phyloP scores from a whole-genome alignment of 176 grass and related monocot species.

The Calamus simplicifolius region DNA sequence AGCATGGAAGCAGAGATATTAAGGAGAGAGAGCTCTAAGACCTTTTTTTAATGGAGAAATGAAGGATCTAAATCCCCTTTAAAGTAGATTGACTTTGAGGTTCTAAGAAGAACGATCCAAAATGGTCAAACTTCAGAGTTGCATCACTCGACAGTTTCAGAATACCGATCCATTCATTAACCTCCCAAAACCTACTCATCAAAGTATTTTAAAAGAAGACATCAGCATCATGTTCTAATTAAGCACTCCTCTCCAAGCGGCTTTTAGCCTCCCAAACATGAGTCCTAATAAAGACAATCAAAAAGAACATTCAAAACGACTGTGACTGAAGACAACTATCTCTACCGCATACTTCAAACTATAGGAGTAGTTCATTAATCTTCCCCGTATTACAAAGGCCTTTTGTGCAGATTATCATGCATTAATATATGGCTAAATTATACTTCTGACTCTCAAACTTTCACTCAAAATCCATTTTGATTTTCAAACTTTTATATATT shows the following conservation, averaged over 20 bases:
- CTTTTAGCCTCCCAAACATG: conserved; percentile 33
- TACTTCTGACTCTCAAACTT: too few species aligned
- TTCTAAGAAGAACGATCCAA: too few species aligned
- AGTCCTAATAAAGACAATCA: conserved; percentile 52
- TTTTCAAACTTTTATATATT: too few species aligned
- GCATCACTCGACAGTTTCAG: conserved; percentile 54
- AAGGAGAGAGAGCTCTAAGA: too few species aligned
- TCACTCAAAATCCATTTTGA: too few species aligned
- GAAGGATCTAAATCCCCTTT: too few species aligned
- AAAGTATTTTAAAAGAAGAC: conserved; percentile 61
- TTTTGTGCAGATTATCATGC: conserved; percentile 42
- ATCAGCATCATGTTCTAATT: conserved; percentile 42
- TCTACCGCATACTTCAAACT: conserved; percentile 34
- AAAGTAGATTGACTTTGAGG: too few species aligned
- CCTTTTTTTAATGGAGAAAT: too few species aligned
- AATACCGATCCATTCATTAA: conserved; percentile 30
- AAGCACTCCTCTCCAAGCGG: conserved; percentile 42
- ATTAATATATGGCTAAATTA: too few species aligned
- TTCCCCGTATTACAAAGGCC: conserved; percentile 41
- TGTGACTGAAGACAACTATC: conserved; percentile 24
- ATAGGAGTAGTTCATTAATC: conserved; percentile 41
- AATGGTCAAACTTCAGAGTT: too few species aligned
- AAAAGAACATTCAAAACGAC: conserved; percentile 46
- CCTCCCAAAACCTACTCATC: conserved; percentile 57
- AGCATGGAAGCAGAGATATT: too few species aligned